Base-by-base conservation (phyloP, 2,329 filamentous ascomycete species). In the Lecanicillium sp. region DNA sequence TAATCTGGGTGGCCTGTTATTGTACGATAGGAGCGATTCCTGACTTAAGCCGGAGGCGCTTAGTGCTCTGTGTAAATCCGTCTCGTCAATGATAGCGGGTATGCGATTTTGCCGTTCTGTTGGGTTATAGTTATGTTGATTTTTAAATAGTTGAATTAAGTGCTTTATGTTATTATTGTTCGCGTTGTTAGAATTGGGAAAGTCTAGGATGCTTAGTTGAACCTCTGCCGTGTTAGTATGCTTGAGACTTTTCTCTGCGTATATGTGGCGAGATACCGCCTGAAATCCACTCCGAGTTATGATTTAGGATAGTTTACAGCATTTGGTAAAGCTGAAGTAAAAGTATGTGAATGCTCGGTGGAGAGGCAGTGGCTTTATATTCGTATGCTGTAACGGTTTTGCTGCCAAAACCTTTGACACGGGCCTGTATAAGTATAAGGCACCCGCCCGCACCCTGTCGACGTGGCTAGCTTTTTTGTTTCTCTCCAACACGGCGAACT, bases 91-190 rank as follows among this genome's bases (percentile, higher is more conserved):
- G 12, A 62, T 43, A 8, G 56, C 56, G 50, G 57, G 57, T 48
- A 64, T 54, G 53, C 62, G 55, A 55, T 66, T 63, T 39, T 49
- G 35, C 24, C 62, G 27, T 49, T 63, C 53, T 23, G 24, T 30
- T 14, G 44, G 44, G 20, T 20, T 58, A 52, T 20, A 52, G 49
- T 32, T 48, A 60, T 52, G 21, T 58, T 52, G 19, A n/a, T 24
- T 17, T 21, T 39, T 27, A 24, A 30, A 47, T 59, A 62, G 33
- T 58, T 52, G 14, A 45, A 39, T 38, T 44, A 44, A 27, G 60
- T 49, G 43, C 32, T 35, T 15, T 35, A 35, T 51, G 46, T 9
- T 58, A 49, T 26, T 62, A 9, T 23, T 57, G 58, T 49, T 58
- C 55, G 55, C 49, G 15, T 41, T 30, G 27, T 42, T 32, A 15